Conservation (phyloP, 495 filamentous ascomycete genomes). For the Massariosphaeria phaeospora region DNA sequence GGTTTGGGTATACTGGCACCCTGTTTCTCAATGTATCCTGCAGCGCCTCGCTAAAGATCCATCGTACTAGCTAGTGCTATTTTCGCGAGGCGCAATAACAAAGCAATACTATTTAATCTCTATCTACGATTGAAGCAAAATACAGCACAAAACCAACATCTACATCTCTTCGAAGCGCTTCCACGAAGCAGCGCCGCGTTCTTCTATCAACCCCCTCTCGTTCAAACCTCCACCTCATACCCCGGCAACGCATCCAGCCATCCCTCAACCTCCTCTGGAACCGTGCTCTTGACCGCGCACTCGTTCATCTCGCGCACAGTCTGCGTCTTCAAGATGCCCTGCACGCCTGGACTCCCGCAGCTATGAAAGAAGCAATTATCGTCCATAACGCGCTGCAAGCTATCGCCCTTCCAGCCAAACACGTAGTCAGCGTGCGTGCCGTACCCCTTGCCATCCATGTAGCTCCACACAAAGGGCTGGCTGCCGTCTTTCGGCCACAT, state of each 20-base stretch:
- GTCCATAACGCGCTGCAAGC: constrained; percentile 23
- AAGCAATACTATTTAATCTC: too few relatives aligned
- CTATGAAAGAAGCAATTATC: constrained; percentile 25
- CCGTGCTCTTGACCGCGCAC: constrained; percentile 17
- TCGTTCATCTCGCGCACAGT: constrained; percentile 23
- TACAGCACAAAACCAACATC: too few relatives aligned
- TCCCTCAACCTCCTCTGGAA: constrained; percentile 23
- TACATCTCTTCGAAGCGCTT: too few relatives aligned
- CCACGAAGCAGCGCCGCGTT: too few relatives aligned
- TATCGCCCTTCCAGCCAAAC: constrained; percentile 30
- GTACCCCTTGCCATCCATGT: constrained; percentile 23
- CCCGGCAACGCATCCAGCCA: constrained; percentile 21
- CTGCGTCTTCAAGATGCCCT: constrained; percentile 24
- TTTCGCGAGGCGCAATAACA: too few relatives aligned
- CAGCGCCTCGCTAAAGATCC: too few relatives aligned
- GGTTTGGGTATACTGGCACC: too few relatives aligned
- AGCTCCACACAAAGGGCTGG: constrained; percentile 28
- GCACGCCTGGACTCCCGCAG: constrained; percentile 21
- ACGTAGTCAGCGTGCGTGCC: constrained; percentile 30
- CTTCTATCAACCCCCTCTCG: too few relatives aligned
- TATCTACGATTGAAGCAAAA: too few relatives aligned
- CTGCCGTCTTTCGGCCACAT: constrained; percentile 28
- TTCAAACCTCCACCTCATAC: neutral
- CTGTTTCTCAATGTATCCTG: too few relatives aligned
- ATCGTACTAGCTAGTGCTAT: too few relatives aligned